Evolutionary conservation across 2,329 filamentous ascomycete species (phyloP), one percentile per base, ranked within the genome.

Genomic region (Fusarium concolor): DNA sequence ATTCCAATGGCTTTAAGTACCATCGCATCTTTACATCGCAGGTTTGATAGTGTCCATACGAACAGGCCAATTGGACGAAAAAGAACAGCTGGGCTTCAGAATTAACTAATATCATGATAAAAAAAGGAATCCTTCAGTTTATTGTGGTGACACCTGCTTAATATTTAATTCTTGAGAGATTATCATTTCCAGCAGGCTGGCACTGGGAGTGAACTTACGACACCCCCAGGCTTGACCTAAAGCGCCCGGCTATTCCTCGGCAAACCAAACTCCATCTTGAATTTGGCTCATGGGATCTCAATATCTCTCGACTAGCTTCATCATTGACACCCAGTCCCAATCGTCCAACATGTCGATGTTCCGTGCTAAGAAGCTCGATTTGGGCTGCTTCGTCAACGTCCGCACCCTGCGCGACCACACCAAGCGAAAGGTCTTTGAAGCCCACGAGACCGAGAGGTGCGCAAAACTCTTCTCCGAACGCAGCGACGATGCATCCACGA

Each of bases 321-420:
- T 64, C 53, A 42, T 52, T 46, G 63, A 61, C 49, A 54, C 31
- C 18, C 49, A 46, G 18, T 17, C 22, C 59, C 46, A 69, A 52
- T 56, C 57, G 65, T 68, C 79, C 83, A 87, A 71, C 67, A 93
- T 93, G 90, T 90, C 92, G 46, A 92, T 94, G 83, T 97, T 97
- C 82, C 87, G 94, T 74, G 86, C 94, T 31, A 97, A 97, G 82
- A 94, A 90, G 85, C 89, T 97, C 73, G 94, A 98, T 74, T 83
- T 98, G 72, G 90, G 92, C 78, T 93, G 93, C 78, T 97, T 92
- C 77, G 81, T 96, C 82, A 97, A 97, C 77, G 88, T 91, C 78
- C 90, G 91, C 71, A 87, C 92, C 71, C 91, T 99, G 78, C 93
- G 96, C 75, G 96, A 99, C 81, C 93, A 98, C 83, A 94, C 94